Percentiles rank a stretch among this genome's conserved stretches.
Evolutionary conservation across 306 rosid genomes (phyloP).

Genomic region (Styphnolobium japonicum): DNA sequence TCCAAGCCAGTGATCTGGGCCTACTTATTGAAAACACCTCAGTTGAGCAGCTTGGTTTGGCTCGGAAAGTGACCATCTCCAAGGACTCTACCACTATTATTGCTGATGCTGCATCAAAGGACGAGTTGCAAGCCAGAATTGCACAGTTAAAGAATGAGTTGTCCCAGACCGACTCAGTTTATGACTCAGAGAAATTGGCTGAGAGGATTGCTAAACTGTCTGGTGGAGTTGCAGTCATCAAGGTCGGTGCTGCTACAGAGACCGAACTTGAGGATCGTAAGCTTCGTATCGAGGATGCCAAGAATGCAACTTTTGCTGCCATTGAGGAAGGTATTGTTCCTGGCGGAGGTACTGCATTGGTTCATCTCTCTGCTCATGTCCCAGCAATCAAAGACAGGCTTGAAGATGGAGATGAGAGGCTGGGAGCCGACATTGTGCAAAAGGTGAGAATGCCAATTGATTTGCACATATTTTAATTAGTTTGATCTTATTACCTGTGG

Average conservation of each 20-base stretch:
- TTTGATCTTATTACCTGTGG: background rate
- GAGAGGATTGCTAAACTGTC: conserved; percentile 98
- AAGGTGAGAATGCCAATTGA: conserved; percentile 46
- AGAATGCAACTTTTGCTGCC: conserved; percentile 99
- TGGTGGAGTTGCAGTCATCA: conserved; percentile 96
- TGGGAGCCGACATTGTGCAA: conserved; percentile 95
- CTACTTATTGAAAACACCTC: conserved; percentile 74
- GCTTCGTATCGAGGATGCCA: conserved; percentile 98
- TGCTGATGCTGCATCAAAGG: conserved; percentile 98
- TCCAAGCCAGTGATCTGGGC: conserved; percentile 84
- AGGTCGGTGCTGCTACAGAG: conserved; percentile 99
- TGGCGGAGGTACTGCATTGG: conserved; percentile 97
- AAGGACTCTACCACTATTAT: conserved; percentile 92
- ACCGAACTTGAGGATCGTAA: conserved; percentile 97
- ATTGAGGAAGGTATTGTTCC: conserved; percentile 99
- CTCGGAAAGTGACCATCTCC: conserved; percentile 78
- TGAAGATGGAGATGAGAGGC: conserved; percentile 83
- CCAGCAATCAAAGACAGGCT: conserved; percentile 82
- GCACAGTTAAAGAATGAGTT: conserved; percentile 86
- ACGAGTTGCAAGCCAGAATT: conserved; percentile 86
- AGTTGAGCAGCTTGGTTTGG: conserved; percentile 92
- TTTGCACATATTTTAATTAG: background rate
- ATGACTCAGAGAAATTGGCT: conserved; percentile 80
- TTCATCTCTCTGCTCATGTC: conserved; percentile 73
- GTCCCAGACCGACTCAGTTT: conserved; percentile 85